A percentile compares a stretch with the other conserved stretches of the same genome.
These are phyloP conservation scores for Fusarium sp. DNA, from an alignment of 2,329 filamentous ascomycete genomes.

Conservation along the genomic window DNA sequence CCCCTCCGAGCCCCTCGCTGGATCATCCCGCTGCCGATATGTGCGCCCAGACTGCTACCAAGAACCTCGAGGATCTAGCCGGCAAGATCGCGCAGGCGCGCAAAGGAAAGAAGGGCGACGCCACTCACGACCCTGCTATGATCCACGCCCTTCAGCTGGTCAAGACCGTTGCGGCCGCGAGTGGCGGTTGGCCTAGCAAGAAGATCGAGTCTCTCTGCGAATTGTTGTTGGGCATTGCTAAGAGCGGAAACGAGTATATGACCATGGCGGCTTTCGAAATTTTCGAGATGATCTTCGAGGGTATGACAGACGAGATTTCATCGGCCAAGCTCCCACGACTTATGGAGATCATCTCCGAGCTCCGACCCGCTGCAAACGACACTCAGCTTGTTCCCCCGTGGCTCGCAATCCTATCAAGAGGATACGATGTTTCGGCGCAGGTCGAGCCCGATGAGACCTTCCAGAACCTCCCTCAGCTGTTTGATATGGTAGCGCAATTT, in stretches of 20 bases:
- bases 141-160: constrained; percentile 95
- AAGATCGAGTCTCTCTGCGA: constrained; percentile 96
- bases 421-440: constrained; percentile 93
- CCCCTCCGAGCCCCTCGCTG: constrained; percentile 90
- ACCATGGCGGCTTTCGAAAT: constrained; percentile 97
- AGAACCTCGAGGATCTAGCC: constrained; percentile 82
- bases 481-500: constrained; percentile 84
- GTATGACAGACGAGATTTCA: constrained; percentile 89
- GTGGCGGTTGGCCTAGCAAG: constrained; percentile 95
- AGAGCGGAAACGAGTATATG: constrained; percentile 93
- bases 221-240: constrained; percentile 87
- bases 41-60: constrained; percentile 92
- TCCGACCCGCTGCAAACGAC: constrained; percentile 93
- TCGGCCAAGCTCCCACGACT: constrained; percentile 91
- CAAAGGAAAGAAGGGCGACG: constrained; percentile 74
- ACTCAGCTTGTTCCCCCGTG: constrained; percentile 95
- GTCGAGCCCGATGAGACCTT: constrained; percentile 93
- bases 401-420: constrained; percentile 95
- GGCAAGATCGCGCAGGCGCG: constrained; percentile 72
- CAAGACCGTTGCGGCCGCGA: constrained; percentile 88
- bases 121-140: constrained; percentile 82
- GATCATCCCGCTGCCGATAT: constrained; percentile 97
- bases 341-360: constrained; percentile 90
- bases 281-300: constrained; percentile 96
- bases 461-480: constrained; percentile 87